phyloP scores from a whole-genome alignment of 169 alveolate species.

The Cryptosporidium canis region DNA sequence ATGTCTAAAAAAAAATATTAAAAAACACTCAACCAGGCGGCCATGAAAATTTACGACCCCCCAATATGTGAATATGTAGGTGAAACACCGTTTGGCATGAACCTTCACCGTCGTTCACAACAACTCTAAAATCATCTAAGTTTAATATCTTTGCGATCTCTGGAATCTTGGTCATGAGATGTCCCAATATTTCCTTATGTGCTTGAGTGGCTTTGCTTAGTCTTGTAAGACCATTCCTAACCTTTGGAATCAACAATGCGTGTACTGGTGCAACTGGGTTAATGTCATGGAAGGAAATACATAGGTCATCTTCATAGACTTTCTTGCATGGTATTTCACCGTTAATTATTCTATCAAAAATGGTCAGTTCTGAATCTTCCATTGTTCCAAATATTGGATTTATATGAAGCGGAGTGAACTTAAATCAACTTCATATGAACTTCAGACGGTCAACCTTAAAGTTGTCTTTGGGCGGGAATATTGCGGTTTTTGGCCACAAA shows the following conservation, averaged over 20 bases:
- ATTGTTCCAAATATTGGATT: not conserved
- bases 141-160: conserved; percentile 84
- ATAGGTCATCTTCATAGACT: conserved; percentile 85
- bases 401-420: not conserved
- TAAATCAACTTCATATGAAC: not conserved
- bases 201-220: conserved; percentile 86
- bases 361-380: conserved; percentile 73
- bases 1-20: conserved; percentile 28
- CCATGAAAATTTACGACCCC: conserved; percentile 86
- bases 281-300: conserved; percentile 91
- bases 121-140: conserved; percentile 90
- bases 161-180: conserved; percentile 86
- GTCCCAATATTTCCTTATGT: conserved; percentile 88
- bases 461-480: not conserved
- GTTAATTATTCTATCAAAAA: conserved; percentile 81
- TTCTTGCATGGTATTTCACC: conserved; percentile 81
- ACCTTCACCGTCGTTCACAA: conserved; percentile 91
- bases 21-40: conserved; percentile 85
- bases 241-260: conserved; percentile 91
- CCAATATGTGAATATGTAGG: conserved; percentile 87
- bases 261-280: conserved; percentile 93
- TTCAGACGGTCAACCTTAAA: not conserved
- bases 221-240: conserved; percentile 86
- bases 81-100: conserved; percentile 91
- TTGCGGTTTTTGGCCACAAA: too few relatives aligned